A percentile compares a stretch with the other conserved stretches of the same genome.
Conservation (phyloP, 1,139 yeast species). For the Arxiozyma telluris region DNA sequence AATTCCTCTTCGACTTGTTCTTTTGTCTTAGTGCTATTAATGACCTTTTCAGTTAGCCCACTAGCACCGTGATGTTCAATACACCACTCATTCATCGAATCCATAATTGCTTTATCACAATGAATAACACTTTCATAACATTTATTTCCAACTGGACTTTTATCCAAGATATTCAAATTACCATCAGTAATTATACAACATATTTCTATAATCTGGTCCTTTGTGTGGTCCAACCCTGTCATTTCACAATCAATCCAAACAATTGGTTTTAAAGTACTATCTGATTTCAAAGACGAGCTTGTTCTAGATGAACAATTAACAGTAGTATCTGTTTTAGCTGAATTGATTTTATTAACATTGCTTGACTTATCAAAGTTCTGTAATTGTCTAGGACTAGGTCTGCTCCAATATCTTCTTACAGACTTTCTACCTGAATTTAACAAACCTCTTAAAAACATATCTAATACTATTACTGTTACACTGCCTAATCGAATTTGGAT, state of each 20-base stretch:
- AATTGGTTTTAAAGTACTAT: constrained; percentile 30
- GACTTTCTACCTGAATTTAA: not conserved
- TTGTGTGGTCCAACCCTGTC: constrained; percentile 80
- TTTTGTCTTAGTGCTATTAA: constrained; percentile 46
- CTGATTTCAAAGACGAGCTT: constrained; percentile 2
- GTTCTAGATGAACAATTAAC: not conserved
- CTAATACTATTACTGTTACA: not conserved
- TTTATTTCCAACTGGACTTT: constrained; percentile 35
- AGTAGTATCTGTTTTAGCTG: not conserved
- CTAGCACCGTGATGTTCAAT: constrained; percentile 63
- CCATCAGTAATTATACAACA: constrained; percentile 89
- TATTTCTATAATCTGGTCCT: constrained; percentile 78
- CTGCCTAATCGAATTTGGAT: not conserved
- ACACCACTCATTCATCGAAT: constrained; percentile 82
- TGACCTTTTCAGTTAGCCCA: constrained; percentile 68
- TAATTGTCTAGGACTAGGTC: not conserved
- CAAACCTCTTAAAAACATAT: constrained; percentile 1
- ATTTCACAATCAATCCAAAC: constrained; percentile 91
- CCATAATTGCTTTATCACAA: constrained; percentile 55
- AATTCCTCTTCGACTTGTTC: constrained; percentile 57
- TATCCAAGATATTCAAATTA: constrained; percentile 57
- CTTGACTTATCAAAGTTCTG: not conserved
- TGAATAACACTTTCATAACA: constrained; percentile 71
- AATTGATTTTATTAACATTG: not conserved
- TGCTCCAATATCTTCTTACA: not conserved